phyloP scores from a whole-genome alignment of 1,284 basidiomycete species.

The Cronartium quercuum region DNA sequence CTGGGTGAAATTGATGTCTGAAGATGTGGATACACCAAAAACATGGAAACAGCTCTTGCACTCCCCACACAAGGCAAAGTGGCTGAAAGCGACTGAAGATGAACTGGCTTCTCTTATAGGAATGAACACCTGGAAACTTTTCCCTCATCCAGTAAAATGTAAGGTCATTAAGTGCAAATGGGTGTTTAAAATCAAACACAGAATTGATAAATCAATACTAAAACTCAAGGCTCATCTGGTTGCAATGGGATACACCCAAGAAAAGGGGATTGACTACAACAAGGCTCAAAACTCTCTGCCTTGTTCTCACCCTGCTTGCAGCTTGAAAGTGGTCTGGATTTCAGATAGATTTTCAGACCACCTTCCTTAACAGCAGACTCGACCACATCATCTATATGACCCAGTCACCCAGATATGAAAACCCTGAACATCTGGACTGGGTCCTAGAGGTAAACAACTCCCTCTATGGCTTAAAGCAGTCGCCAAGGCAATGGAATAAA shows the following conservation, averaged over 20 bases:
- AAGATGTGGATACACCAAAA: neutral
- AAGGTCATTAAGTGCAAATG: conserved; percentile 3
- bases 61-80: neutral
- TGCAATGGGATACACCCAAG: neutral
- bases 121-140: neutral
- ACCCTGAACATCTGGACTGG: neutral
- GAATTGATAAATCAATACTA: neutral
- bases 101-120: neutral
- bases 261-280: neutral
- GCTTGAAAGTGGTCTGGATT: neutral
- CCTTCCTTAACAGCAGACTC: neutral
- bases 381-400: neutral
- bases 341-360: neutral
- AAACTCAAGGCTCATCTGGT: conserved; percentile 5
- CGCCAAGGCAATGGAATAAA: neutral
- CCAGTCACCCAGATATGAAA: neutral
- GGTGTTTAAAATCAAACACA: conserved; percentile 10
- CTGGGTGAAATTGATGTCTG: neutral
- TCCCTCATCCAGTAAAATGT: neutral
- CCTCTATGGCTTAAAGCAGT: conserved; percentile 3
- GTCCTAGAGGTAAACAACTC: neutral
- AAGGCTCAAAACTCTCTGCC: neutral
- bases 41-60: conserved; percentile 7
- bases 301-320: neutral
- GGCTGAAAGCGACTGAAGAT: conserved; percentile 3